Evolutionary conservation across 2,329 filamentous ascomycete species (phyloP).

Genomic region (Fusarium brachygibbosum): DNA sequence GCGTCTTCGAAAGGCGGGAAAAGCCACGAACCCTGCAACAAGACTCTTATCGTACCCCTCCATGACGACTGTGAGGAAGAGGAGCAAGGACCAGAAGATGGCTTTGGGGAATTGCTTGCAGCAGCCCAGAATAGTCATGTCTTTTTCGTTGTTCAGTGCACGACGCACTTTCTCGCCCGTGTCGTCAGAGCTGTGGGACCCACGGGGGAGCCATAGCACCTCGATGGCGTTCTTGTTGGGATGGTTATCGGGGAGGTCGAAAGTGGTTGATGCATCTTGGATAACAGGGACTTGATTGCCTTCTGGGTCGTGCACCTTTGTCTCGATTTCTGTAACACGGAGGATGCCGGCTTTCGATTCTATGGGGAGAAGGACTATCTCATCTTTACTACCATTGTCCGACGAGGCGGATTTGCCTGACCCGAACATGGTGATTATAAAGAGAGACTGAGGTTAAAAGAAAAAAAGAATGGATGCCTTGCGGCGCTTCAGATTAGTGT

Average conservation of each 20-base stretch:
- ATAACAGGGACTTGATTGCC: slow-evolving; percentile 8
- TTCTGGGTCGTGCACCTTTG: slow-evolving; percentile 28
- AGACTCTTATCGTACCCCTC: slow-evolving; percentile 41
- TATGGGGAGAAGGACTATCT: slow-evolving; percentile 37
- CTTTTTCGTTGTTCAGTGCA: slow-evolving; percentile 38
- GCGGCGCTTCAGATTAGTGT: slow-evolving; percentile 32
- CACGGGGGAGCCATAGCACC: slow-evolving; percentile 41
- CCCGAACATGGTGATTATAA: slow-evolving; percentile 32
- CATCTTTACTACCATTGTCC: slow-evolving; percentile 40
- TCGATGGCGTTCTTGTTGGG: slow-evolving; percentile 31
- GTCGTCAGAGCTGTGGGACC: slow-evolving; percentile 40
- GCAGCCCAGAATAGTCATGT: slow-evolving; percentile 37
- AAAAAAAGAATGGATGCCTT: slow-evolving; percentile 41
- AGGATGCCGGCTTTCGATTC: slow-evolving; percentile 33
- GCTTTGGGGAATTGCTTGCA: slow-evolving; percentile 41
- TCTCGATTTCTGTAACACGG: slow-evolving; percentile 39
- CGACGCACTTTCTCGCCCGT: slow-evolving; percentile 39
- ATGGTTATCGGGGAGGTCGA: slow-evolving; percentile 34
- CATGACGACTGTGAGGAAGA: slow-evolving; percentile 45
- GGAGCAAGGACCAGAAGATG: slow-evolving; percentile 36
- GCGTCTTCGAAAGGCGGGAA: slow-evolving; percentile 27
- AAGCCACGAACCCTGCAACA: slow-evolving; percentile 35
- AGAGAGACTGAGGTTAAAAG: not conserved
- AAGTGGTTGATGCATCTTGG: slow-evolving; percentile 19
- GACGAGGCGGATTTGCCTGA: slow-evolving; percentile 33